phyloP scores from a whole-genome alignment of 257 asterid species.

The Gardenia jasminoides region DNA sequence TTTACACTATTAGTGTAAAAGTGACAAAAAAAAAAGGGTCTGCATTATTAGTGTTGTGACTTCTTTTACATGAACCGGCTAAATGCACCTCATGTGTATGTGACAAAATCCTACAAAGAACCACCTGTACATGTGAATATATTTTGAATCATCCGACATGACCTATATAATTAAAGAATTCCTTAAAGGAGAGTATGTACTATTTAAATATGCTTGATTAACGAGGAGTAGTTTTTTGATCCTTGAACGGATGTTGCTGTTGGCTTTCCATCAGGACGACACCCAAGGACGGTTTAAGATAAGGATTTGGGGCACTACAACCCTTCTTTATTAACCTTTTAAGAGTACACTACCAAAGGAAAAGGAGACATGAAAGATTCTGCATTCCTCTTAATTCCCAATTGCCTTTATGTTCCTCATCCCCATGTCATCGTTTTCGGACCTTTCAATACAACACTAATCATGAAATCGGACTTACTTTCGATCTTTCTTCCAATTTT shows the following conservation, averaged over 20 bases:
- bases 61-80: no score
- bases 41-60: no score
- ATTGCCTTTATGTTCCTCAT: not conserved
- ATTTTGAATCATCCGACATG: no score
- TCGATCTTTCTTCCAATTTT: not conserved
- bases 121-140: no score
- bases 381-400: not conserved
- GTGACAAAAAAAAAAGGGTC: no score
- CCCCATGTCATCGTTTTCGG: not conserved
- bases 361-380: constrained; percentile 5
- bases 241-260: not conserved
- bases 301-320: not conserved
- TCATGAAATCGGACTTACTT: not conserved
- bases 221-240: not conserved
- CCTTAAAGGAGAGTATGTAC: no score
- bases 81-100: no score
- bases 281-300: not conserved
- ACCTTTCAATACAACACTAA: not conserved
- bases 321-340: not conserved
- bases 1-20: no score
- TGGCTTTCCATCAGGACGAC: not conserved
- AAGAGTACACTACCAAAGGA: not conserved
- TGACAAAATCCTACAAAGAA: no score
- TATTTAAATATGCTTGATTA: not conserved
- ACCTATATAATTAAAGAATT: no score